Evolutionary conservation across 306 rosid genomes (phyloP).

Genomic region (Vigna angularis): DNA sequence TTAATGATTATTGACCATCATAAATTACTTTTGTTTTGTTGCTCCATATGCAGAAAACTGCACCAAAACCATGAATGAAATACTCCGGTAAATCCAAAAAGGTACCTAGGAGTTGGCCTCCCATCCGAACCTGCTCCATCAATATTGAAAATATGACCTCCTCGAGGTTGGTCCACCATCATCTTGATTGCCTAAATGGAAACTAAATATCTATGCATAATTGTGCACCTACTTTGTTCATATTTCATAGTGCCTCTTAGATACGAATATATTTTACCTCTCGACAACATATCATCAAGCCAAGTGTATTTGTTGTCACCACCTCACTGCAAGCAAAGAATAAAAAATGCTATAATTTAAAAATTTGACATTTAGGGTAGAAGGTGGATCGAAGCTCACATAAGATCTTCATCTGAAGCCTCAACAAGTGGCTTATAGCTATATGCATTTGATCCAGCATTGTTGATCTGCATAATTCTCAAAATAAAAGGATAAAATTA

Average conservation of each 20-base stretch:
- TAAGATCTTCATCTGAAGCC: conserved; percentile 96
- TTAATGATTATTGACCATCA: background rate
- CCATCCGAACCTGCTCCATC: conserved; percentile 99
- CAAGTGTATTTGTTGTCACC: conserved; percentile 91
- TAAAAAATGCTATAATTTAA: conserved; percentile 34
- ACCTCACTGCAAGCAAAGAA: conserved; percentile 76
- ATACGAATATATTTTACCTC: conserved; percentile 68
- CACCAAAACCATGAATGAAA: conserved; percentile 9
- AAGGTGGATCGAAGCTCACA: conserved; percentile 59
- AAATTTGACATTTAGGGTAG: background rate
- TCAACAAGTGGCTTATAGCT: conserved; percentile 88
- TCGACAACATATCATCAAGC: conserved; percentile 97
- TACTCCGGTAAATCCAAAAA: conserved; percentile 40
- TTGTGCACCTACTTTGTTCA: conserved; percentile 26
- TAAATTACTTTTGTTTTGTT: conserved; percentile 3
- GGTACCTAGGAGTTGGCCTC: conserved; percentile 94
- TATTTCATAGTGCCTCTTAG: conserved; percentile 32
- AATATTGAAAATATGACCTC: conserved; percentile 95
- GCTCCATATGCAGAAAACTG: conserved; percentile 24
- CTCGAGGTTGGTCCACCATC: conserved; percentile 88
- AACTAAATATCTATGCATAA: conserved; percentile 47
- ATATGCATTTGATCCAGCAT: conserved; percentile 98
- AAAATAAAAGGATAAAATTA: conserved; percentile 47
- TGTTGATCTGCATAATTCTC: conserved; percentile 80
- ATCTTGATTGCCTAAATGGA: conserved; percentile 82